Percentiles rank a stretch among this genome's conserved stretches.
Evolutionary conservation across 768 basidiomycete species (phyloP).

Genomic region (Lyophyllum decastes): DNA sequence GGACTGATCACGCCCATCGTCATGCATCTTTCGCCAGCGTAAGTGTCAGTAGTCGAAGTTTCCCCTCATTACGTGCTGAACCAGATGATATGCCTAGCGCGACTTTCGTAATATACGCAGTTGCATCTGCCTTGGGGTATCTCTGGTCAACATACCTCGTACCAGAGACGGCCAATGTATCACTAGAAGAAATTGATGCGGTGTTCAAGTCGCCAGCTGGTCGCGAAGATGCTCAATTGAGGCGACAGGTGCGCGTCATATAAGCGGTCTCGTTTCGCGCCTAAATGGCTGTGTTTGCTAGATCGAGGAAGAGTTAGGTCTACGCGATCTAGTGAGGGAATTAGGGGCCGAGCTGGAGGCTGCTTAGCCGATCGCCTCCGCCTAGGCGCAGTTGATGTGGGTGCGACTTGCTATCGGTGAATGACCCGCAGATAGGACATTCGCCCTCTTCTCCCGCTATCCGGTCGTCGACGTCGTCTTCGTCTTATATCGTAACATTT

Average conservation of each 20-base stretch:
- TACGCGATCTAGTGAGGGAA: constrained; percentile 15
- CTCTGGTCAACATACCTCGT: constrained; percentile 71
- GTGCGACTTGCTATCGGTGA: background rate
- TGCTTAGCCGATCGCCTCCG: background rate
- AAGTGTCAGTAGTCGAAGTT: constrained; percentile 23
- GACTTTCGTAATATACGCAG: constrained; percentile 68
- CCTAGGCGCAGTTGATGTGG: background rate
- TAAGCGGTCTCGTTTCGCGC: background rate
- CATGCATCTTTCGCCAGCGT: constrained; percentile 62
- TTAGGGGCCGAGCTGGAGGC: constrained; percentile 5
- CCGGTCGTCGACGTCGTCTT: too few species aligned
- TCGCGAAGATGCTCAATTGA: constrained; percentile 50
- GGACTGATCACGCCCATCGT: constrained; percentile 72
- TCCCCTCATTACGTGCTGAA: background rate
- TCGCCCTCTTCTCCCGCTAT: too few species aligned
- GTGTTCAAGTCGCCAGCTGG: constrained; percentile 65
- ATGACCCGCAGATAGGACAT: too few species aligned
- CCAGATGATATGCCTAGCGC: constrained; percentile 34
- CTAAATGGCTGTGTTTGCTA: constrained; percentile 22
- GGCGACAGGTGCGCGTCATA: constrained; percentile 45
- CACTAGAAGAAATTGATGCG: constrained; percentile 75
- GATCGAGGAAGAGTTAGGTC: constrained; percentile 45
- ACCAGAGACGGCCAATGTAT: constrained; percentile 77
- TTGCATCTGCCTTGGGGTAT: constrained; percentile 65
- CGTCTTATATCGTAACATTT: too few species aligned